Percentiles rank a stretch among this genome's conserved stretches.
Conservation (phyloP, 805 yeast genomes). For the Wickerhamiella parazyma region DNA sequence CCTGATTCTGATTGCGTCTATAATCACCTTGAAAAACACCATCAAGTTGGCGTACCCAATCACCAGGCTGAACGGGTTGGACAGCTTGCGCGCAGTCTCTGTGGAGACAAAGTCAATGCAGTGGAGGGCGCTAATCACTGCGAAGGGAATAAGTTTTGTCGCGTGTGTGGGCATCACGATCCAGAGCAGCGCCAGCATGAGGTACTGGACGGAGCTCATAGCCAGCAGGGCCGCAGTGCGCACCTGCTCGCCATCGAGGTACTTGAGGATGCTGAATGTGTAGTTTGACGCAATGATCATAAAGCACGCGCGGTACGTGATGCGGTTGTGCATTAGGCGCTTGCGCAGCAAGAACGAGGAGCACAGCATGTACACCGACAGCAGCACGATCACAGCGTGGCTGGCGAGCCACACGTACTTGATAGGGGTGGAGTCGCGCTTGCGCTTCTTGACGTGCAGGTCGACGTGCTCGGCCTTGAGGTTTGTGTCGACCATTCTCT, state of each 20-base stretch:
- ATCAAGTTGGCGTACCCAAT: conserved; percentile 40
- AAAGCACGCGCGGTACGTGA: conserved; percentile 21
- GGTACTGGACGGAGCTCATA: conserved; percentile 63
- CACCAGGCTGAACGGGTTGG: not conserved
- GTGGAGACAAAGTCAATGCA: conserved; percentile 39
- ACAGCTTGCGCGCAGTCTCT: not conserved
- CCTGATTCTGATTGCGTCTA: conserved; percentile 43
- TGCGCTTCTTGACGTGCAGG: not conserved
- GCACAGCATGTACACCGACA: conserved; percentile 7
- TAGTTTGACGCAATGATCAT: conserved; percentile 17
- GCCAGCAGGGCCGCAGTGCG: conserved; percentile 49
- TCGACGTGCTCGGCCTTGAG: not conserved
- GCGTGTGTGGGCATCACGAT: conserved; percentile 45
- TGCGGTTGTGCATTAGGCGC: conserved; percentile 16
- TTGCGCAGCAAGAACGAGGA: conserved; percentile 19
- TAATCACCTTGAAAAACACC: conserved; percentile 29
- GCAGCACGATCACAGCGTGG: conserved; percentile 1
- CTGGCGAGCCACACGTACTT: conserved; percentile 2
- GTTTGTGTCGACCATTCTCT: not conserved
- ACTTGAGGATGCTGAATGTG: conserved; percentile 21
- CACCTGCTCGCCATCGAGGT: conserved; percentile 49
- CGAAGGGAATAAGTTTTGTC: conserved; percentile 55
- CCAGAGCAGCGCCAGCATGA: conserved; percentile 41
- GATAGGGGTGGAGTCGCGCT: not conserved
- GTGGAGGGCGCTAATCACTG: conserved; percentile 64